Conservation (phyloP, 495 filamentous ascomycete species). For the Podospora comata region DNA sequence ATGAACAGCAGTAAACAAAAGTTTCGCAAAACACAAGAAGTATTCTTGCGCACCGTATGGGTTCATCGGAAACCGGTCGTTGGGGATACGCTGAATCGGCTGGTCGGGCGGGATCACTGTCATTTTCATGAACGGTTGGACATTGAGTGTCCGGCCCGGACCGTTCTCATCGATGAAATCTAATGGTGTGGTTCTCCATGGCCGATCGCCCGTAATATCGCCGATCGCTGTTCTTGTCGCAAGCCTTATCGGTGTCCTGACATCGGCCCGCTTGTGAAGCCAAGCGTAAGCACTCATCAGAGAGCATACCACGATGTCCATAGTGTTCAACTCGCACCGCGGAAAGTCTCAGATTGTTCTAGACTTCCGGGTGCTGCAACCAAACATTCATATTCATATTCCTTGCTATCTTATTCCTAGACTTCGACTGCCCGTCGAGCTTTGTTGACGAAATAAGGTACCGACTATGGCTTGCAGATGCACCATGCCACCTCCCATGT, state of each 20-base stretch:
- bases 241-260: slow-evolving; percentile 7
- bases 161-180: slow-evolving; percentile 23
- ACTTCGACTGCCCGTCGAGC: no score
- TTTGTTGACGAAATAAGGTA: background rate
- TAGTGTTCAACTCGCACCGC: slow-evolving; percentile 14
- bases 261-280: slow-evolving; percentile 18
- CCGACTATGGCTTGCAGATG: background rate
- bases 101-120: slow-evolving; percentile 9
- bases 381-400: no score
- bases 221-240: background rate
- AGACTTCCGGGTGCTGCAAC: no score
- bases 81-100: slow-evolving; percentile 19
- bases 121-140: slow-evolving; percentile 19
- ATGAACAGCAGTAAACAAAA: slow-evolving; percentile 36
- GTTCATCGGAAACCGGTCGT: slow-evolving; percentile 21
- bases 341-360: no score
- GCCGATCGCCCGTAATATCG: slow-evolving; percentile 5
- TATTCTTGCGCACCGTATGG: slow-evolving; percentile 16
- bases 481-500: background rate
- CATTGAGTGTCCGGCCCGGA: slow-evolving; percentile 16
- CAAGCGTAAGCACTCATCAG: slow-evolving; percentile 13
- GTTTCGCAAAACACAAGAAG: slow-evolving; percentile 12
- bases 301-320: slow-evolving; percentile 17
- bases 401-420: no score
- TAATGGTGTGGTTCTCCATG: slow-evolving; percentile 15